Conservation (phyloP, 257 asterid genomes). For the Scutellaria baicalensis region DNA sequence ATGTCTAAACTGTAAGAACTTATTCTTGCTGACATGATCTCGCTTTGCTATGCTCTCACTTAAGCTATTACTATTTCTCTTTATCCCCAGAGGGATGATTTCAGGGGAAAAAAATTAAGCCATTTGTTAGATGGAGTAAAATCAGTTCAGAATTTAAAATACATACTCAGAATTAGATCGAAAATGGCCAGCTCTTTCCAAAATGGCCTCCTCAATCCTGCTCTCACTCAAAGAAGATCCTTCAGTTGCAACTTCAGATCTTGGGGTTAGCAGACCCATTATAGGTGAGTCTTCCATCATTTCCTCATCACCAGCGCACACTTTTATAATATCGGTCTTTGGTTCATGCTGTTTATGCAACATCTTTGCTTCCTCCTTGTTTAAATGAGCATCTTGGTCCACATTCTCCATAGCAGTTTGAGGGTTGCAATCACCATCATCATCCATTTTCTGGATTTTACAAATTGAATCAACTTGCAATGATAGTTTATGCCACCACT, state of each 20-base stretch:
- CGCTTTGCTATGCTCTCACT: neutral
- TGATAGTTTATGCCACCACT: neutral
- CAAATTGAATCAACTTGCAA: neutral
- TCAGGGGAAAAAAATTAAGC: neutral
- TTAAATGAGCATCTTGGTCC: conserved; percentile 17
- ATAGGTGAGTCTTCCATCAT: conserved; percentile 81
- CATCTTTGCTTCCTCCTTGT: conserved; percentile 28
- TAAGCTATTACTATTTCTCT: neutral
- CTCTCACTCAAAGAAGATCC: conserved; percentile 41
- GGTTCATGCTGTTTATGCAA: conserved; percentile 35
- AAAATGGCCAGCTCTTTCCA: conserved; percentile 67
- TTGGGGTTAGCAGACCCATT: conserved; percentile 64
- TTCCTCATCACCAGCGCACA: conserved; percentile 38
- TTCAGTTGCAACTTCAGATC: conserved; percentile 40
- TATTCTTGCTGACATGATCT: neutral
- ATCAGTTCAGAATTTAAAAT: conserved; percentile 13
- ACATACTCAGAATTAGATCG: conserved; percentile 66
- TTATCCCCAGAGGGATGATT: neutral
- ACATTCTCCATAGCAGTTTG: conserved; percentile 22
- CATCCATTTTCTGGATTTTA: conserved; percentile 46
- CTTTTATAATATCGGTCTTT: conserved; percentile 27
- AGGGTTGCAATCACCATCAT: conserved; percentile 29
- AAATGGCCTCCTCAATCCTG: conserved; percentile 61
- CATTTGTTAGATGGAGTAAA: neutral
- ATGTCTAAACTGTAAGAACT: neutral